Percentiles rank a stretch among this genome's conserved stretches.
phyloP scores from a whole-genome alignment of 805 yeast genomes.

The Yarrowia deformans region DNA sequence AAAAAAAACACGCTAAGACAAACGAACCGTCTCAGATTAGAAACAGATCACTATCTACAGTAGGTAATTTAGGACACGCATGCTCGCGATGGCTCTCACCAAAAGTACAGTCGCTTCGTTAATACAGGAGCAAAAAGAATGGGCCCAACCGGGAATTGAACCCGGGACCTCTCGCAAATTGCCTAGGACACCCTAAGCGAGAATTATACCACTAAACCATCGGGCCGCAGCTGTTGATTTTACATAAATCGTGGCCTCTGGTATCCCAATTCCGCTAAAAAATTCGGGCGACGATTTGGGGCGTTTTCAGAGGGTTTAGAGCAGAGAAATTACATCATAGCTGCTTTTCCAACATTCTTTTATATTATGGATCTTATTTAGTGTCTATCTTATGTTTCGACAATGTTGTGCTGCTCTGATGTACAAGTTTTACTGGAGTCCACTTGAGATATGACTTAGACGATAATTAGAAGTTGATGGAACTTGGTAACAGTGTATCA shows the following conservation, averaged over 20 bases:
- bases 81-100: background rate
- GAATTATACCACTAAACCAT: conserved; percentile 17
- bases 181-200: conserved; percentile 22
- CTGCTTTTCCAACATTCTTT: too few relatives aligned
- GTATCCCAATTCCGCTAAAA: background rate
- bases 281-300: background rate
- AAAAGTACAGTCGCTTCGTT: background rate
- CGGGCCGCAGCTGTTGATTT: background rate
- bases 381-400: too few relatives aligned
- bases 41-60: background rate
- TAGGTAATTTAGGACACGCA: background rate
- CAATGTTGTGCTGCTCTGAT: too few relatives aligned
- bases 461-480: too few relatives aligned
- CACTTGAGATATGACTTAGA: too few relatives aligned
- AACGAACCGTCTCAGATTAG: background rate
- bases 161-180: conserved; percentile 24
- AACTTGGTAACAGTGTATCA: too few relatives aligned
- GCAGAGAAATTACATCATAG: too few relatives aligned
- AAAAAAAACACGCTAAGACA: background rate
- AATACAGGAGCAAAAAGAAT: background rate
- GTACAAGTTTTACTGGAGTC: too few relatives aligned
- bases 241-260: background rate
- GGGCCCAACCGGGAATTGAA: conserved; percentile 20
- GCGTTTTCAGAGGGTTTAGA: too few relatives aligned
- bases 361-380: too few relatives aligned